phyloP scores from a whole-genome alignment of 768 basidiomycete genomes.

The Megacollybia marginata region DNA sequence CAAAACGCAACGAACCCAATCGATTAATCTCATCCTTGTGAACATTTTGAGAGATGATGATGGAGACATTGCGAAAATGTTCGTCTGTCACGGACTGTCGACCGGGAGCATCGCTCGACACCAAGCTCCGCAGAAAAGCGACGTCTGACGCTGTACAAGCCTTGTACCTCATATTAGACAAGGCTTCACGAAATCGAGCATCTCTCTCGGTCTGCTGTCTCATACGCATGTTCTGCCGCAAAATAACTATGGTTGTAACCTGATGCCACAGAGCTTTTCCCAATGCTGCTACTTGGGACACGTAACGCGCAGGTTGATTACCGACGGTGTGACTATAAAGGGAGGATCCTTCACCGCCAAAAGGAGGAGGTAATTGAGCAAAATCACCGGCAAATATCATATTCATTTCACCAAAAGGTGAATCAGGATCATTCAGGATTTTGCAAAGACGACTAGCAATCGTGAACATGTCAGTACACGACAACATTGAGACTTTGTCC shows the following conservation, averaged over 20 bases:
- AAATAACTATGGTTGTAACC: too few relatives aligned
- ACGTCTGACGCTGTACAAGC: too few relatives aligned
- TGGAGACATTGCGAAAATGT: constrained; percentile 14
- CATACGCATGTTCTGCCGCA: too few relatives aligned
- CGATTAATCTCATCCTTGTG: constrained; percentile 18
- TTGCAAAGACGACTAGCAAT: constrained; percentile 19
- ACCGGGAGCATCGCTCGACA: constrained; percentile 3
- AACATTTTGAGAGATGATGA: constrained; percentile 16
- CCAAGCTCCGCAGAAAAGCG: constrained; percentile 7
- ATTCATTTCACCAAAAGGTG: too few relatives aligned
- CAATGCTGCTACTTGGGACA: too few relatives aligned
- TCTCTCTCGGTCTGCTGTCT: constrained; percentile 18
- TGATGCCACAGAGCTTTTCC: too few relatives aligned
- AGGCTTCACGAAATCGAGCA: too few relatives aligned
- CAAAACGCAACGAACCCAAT: constrained; percentile 14
- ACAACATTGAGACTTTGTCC: too few relatives aligned
- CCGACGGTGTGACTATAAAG: constrained; percentile 14
- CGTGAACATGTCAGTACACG: constrained; percentile 22
- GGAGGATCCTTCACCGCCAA: constrained; percentile 9
- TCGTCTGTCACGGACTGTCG: constrained; percentile 2
- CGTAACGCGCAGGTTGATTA: background rate
- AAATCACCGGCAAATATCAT: too few relatives aligned
- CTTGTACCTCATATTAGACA: too few relatives aligned
- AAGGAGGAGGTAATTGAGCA: constrained; percentile 16
- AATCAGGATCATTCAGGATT: constrained; percentile 8